These are phyloP conservation scores for Agaricus sinodeliciosus DNA, from an alignment of 768 basidiomycete genomes.

Conservation along the genomic window DNA sequence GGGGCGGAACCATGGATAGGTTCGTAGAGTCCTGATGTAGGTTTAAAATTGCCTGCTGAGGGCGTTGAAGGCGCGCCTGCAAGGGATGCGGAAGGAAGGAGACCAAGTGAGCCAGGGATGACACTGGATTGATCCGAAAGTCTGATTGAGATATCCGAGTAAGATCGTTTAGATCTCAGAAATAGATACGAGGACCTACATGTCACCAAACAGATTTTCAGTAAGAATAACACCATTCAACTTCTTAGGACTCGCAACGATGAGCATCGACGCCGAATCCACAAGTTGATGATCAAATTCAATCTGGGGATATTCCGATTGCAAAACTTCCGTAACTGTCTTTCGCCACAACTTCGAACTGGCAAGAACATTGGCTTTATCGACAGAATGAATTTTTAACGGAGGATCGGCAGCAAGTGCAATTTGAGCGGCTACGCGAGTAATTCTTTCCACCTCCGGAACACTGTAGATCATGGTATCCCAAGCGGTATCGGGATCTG, in stretches of 20 bases:
- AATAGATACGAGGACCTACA: constrained; percentile 48
- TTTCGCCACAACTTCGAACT: constrained; percentile 92
- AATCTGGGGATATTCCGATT: constrained; percentile 83
- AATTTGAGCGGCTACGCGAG: constrained; percentile 91
- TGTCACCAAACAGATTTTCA: constrained; percentile 95
- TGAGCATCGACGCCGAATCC: constrained; percentile 94
- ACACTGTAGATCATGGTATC: constrained; percentile 94
- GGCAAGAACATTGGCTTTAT: constrained; percentile 98
- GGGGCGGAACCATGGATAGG: constrained; percentile 96
- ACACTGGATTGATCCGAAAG: constrained; percentile 96
- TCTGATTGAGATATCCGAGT: constrained; percentile 32
- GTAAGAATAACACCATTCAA: constrained; percentile 94
- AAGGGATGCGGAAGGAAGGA: constrained; percentile 93
- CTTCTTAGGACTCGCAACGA: constrained; percentile 84
- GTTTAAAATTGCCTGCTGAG: constrained; percentile 57
- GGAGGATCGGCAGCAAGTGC: constrained; percentile 81
- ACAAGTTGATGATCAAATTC: constrained; percentile 88
- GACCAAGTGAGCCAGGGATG: constrained; percentile 94
- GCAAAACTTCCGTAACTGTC: constrained; percentile 80
- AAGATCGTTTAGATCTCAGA: constrained; percentile 3
- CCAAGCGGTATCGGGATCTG: constrained; percentile 68
- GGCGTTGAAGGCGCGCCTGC: constrained; percentile 74
- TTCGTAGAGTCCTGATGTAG: constrained; percentile 88
- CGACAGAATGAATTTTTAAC: constrained; percentile 84
- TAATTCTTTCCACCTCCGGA: constrained; percentile 87